Percentiles rank a stretch among this genome's conserved stretches.
These are phyloP conservation scores for Mycogone perniciosa DNA, from an alignment of 2,329 filamentous ascomycete species.

Conservation along the genomic window DNA sequence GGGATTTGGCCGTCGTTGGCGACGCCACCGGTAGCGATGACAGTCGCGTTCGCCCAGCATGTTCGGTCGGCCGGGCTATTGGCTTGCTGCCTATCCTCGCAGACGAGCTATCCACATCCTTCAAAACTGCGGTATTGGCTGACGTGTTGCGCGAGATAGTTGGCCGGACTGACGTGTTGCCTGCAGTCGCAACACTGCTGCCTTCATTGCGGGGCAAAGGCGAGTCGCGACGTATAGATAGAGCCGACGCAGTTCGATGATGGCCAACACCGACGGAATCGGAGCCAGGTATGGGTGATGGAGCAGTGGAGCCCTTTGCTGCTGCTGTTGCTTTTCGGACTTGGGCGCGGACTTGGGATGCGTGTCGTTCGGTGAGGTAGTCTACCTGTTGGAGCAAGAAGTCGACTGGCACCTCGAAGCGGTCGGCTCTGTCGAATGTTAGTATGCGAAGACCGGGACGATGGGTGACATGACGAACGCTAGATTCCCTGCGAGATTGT, in stretches of 20 bases:
- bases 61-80: conserved; percentile 23
- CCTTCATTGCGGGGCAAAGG: conserved; percentile 44
- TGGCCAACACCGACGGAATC: conserved; percentile 35
- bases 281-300: conserved; percentile 50
- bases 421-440: conserved; percentile 49
- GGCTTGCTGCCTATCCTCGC: conserved; percentile 20
- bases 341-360: conserved; percentile 83
- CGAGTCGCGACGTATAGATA: conserved; percentile 55
- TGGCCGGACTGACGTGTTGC: conserved; percentile 38
- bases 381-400: conserved; percentile 91
- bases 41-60: conserved; percentile 31
- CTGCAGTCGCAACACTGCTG: conserved; percentile 37
- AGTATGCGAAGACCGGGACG: neutral
- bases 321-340: conserved; percentile 67
- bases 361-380: conserved; percentile 86
- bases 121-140: conserved; percentile 37
- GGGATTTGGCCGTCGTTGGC: conserved; percentile 16
- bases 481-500: conserved; percentile 58
- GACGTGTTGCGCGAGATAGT: conserved; percentile 43
- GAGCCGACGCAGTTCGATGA: conserved; percentile 43
- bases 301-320: conserved; percentile 46
- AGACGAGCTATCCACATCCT: conserved; percentile 30
- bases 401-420: conserved; percentile 77
- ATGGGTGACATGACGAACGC: conserved; percentile 49
- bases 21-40: conserved; percentile 39